Evolutionary conservation across 148 eudicot genomes (phyloP).

Genomic region (Bassia scoparia): DNA sequence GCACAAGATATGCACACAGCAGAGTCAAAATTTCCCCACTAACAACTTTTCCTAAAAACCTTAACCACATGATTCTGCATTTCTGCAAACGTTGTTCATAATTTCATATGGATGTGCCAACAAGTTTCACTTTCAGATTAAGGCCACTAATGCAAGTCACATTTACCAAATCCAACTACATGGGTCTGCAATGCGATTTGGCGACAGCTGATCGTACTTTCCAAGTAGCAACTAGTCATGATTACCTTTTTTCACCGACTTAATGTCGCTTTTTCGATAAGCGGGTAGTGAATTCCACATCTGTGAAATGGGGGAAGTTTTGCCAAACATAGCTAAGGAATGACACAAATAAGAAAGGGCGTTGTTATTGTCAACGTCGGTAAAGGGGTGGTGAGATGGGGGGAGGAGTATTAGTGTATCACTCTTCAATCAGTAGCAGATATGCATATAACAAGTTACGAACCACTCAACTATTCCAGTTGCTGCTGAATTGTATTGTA

Average conservation of each 20-base stretch:
- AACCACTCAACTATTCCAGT: neutral
- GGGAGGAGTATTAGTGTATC: neutral
- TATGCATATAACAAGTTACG: neutral
- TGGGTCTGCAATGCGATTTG: constrained; percentile 3
- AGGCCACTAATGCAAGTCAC: neutral
- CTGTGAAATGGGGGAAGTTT: neutral
- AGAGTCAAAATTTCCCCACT: neutral
- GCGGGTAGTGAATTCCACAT: too few species aligned
- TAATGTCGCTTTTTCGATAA: neutral
- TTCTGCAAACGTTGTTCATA: neutral
- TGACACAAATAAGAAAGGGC: too few species aligned
- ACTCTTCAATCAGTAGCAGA: neutral
- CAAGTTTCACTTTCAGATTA: neutral
- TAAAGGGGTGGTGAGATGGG: neutral
- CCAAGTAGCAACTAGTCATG: neutral
- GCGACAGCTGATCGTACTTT: neutral
- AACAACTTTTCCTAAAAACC: neutral
- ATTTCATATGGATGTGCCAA: too few species aligned
- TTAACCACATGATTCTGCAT: constrained; percentile 1
- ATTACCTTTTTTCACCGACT: neutral
- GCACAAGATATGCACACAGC: neutral
- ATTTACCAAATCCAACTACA: neutral
- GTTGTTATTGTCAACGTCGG: too few species aligned
- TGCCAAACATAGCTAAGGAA: too few species aligned
- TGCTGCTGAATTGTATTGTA: neutral